Evolutionary conservation across 208 protist species (phyloP), one percentile per base, ranked within the genome.

Genomic region (Borovskyia barvae): DNA sequence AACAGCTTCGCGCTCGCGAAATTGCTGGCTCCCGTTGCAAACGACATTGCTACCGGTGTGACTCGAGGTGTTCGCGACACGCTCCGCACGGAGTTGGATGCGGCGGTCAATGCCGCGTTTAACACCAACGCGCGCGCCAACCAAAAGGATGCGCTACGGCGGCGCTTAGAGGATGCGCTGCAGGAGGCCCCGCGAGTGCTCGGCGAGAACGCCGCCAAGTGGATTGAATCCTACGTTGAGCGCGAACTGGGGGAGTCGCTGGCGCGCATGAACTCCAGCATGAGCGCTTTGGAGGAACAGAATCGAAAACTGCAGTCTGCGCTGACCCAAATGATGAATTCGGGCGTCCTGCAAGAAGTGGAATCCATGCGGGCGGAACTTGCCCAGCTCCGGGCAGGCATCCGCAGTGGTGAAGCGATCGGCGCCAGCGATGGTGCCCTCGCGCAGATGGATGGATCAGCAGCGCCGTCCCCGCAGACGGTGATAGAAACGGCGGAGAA

Each of bases 111-210:
- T 42, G 59, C 68, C 17, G 83, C 79, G 8, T 72, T 93, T 25
- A 72, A 59, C 3, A 56, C 71, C 19, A 73, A 64, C 33, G 24
- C 90, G 8, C 80, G 80, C 29, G 55, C 42, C n/a, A 59, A 60
- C 3, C 83, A 92, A 40, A 83, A 82, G 58, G 65, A 76, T 20
- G 68, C 73, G 15, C 41, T 92, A 33, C 79, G 87, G 49, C 65
- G 62, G n/a, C 81, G 80, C 26, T 61, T 95, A 0, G 84, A 95
- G 47, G 82, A 91, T 22, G 71, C 71, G 2, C 47, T 95, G 52
- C 66, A 76, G 72, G 75, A 82, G 45, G 87, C 75, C 35, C 68
- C 76, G 1, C 57, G 59, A 2, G 66, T 79, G 66, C 87, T 90
- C 59, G 42, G 64, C 17, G 52, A 68, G 24, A 77, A 88, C 53